Percentiles rank a stretch among this genome's conserved stretches.
These are phyloP conservation scores for Tuber melanosporum DNA, from an alignment of 495 filamentous ascomycete species.

Conservation along the genomic window DNA sequence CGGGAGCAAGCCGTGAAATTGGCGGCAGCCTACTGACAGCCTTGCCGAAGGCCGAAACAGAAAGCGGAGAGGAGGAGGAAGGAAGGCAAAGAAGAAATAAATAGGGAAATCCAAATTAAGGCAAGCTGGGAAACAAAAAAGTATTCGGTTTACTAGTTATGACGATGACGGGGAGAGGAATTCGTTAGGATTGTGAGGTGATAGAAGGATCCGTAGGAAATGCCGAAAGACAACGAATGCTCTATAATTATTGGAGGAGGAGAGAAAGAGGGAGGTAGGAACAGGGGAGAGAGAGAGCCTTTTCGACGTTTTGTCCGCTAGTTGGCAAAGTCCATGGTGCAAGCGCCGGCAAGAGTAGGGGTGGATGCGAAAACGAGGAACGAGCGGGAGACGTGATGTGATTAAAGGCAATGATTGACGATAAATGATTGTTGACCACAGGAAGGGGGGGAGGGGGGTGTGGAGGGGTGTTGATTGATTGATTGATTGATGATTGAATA, in stretches of 20 bases:
- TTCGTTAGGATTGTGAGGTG: constrained; percentile 18
- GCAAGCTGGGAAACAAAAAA: constrained; percentile 13
- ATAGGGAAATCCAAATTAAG: constrained; percentile 15
- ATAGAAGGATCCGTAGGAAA: neutral
- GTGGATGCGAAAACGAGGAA: constrained; percentile 26
- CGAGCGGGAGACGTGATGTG: constrained; percentile 20
- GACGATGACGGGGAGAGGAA: constrained; percentile 14
- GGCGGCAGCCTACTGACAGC: constrained; percentile 21
- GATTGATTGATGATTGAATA: constrained; percentile 1
- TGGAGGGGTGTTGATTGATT: constrained; percentile 1
- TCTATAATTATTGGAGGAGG: constrained; percentile 25
- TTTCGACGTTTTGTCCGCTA: constrained; percentile 35
- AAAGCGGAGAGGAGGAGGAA: constrained; percentile 22
- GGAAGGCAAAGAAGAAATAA: constrained; percentile 9
- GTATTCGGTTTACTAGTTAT: constrained; percentile 26
- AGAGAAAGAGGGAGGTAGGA: constrained; percentile 32
- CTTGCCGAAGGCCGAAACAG: constrained; percentile 25
- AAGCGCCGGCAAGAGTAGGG: constrained; percentile 37
- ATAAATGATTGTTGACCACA: constrained; percentile 20
- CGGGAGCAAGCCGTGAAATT: constrained; percentile 10
- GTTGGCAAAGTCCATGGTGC: constrained; percentile 38
- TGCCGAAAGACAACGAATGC: constrained; percentile 10
- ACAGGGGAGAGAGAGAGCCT: constrained; percentile 25
- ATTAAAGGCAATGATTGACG: constrained; percentile 33
- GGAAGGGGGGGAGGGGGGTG: constrained; percentile 6